phyloP scores from a whole-genome alignment of 2,329 filamentous ascomycete genomes.

The Fusarium chlamydosporum region DNA sequence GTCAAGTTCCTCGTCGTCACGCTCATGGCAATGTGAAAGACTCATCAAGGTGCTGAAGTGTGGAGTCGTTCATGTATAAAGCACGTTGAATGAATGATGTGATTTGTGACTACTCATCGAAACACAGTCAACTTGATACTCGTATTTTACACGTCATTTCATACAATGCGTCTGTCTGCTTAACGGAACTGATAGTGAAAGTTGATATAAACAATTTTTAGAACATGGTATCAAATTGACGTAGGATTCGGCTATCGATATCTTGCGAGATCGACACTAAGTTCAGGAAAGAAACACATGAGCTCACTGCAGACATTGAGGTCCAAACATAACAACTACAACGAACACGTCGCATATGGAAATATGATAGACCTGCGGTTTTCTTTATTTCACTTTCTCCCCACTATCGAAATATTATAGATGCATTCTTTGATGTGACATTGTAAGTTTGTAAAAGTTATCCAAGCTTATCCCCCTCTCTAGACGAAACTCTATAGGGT shows the following conservation, averaged over 20 bases:
- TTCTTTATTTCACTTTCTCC: no score
- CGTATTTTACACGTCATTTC: neutral
- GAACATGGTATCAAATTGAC: neutral
- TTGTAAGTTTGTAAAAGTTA: neutral
- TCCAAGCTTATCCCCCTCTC: no score
- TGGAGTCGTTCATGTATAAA: neutral
- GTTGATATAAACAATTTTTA: neutral
- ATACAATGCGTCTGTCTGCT: no score
- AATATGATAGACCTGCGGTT: no score
- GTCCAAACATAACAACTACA: no score
- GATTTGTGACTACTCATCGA: neutral
- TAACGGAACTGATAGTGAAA: neutral
- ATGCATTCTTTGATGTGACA: neutral
- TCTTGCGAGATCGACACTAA: no score
- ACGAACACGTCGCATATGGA: no score
- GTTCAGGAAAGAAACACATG: no score
- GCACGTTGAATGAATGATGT: neutral
- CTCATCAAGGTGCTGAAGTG: slow-evolving; percentile 5
- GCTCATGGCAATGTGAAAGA: neutral
- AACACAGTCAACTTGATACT: neutral
- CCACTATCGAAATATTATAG: no score
- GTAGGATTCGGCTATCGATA: neutral
- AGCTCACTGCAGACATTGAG: no score
- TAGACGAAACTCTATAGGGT: neutral
- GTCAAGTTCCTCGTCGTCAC: neutral